These are phyloP conservation scores for Sporothrix euskadiensis DNA, from an alignment of 2,329 filamentous ascomycete genomes.

Conservation along the genomic window DNA sequence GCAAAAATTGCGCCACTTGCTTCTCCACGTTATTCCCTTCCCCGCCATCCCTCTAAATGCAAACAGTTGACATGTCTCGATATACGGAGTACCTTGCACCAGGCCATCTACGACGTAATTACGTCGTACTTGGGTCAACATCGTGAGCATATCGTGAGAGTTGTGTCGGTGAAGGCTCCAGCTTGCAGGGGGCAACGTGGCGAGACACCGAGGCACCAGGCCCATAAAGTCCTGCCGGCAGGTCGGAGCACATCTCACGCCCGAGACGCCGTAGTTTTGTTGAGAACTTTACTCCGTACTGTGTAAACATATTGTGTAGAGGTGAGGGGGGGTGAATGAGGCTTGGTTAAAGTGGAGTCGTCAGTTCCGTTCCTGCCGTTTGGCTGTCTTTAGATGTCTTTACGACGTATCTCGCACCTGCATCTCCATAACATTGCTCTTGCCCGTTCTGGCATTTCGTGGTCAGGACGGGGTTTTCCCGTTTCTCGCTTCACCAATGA, in stretches of 20 bases:
- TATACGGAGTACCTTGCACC: too few relatives aligned
- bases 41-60: not conserved
- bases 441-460: not conserved
- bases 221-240: not conserved
- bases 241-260: not conserved
- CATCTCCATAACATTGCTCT: not conserved
- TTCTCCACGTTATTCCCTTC: slow-evolving; percentile 3
- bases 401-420: not conserved
- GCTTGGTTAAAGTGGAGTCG: not conserved
- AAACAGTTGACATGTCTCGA: not conserved
- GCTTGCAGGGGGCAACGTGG: not conserved
- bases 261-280: not conserved
- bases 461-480: not conserved
- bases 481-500: slow-evolving; percentile 7
- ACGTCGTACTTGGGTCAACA: not conserved
- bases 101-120: not conserved
- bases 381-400: not conserved
- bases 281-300: not conserved
- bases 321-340: not conserved
- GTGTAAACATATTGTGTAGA: too few relatives aligned
- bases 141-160: not conserved
- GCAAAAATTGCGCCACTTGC: not conserved
- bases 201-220: not conserved
- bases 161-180: not conserved
- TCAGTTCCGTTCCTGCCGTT: slow-evolving; percentile 9